Conservation (phyloP, 106 monocot species). For the Allium cepa region DNA sequence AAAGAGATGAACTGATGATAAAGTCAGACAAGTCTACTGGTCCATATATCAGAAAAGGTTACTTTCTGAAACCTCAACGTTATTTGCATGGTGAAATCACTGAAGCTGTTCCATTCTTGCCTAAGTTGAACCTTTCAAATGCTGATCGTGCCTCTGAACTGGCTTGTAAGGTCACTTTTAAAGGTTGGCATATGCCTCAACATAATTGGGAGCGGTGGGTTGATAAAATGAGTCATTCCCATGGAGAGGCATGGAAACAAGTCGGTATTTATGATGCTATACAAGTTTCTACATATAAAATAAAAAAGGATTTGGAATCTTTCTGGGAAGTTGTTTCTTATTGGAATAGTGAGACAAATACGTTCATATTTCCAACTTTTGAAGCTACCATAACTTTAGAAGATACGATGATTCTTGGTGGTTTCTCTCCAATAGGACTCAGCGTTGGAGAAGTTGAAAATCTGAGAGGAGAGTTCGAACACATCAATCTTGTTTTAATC, state of each 20-base stretch:
- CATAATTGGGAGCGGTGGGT: slow-evolving; percentile 52
- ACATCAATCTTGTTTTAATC: background rate
- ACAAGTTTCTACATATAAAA: slow-evolving; percentile 38
- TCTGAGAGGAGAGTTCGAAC: background rate
- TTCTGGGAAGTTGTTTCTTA: slow-evolving; percentile 19
- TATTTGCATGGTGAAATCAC: too few relatives aligned
- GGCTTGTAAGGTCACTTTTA: background rate
- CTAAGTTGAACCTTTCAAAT: too few relatives aligned
- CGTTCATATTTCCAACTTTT: slow-evolving; percentile 63
- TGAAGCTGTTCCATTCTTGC: too few relatives aligned
- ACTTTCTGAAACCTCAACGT: too few relatives aligned
- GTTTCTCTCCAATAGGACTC: slow-evolving; percentile 31
- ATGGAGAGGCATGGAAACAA: slow-evolving; percentile 38
- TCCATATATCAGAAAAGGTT: background rate
- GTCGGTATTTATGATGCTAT: slow-evolving; percentile 49
- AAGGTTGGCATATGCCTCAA: background rate
- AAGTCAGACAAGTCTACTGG: background rate
- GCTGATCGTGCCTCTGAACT: too few relatives aligned
- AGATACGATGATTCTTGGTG: slow-evolving; percentile 51
- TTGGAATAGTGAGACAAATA: slow-evolving; percentile 49
- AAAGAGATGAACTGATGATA: background rate
- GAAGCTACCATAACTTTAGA: slow-evolving; percentile 67
- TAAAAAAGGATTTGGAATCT: slow-evolving; percentile 19
- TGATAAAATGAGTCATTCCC: slow-evolving; percentile 28
- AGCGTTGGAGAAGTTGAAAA: too few relatives aligned